Percentiles rank a stretch among this genome's conserved stretches.
phyloP scores from a whole-genome alignment of 176 grass and related monocot genomes.

The Lolium rigidum region DNA sequence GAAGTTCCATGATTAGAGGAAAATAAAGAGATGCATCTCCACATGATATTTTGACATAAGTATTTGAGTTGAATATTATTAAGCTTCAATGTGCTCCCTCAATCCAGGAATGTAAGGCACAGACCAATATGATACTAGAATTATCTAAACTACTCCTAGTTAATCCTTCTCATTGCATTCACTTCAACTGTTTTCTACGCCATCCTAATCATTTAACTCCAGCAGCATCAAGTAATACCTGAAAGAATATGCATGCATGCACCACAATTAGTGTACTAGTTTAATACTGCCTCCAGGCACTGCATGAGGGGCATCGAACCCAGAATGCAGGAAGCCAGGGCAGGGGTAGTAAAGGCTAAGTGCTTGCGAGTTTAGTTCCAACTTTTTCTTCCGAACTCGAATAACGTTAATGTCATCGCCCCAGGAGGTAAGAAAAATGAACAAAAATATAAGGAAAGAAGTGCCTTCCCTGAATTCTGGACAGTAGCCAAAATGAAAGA shows the following conservation, averaged over 20 bases:
- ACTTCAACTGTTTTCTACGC: conserved; percentile 10
- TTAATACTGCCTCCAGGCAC: neutral
- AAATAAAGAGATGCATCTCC: neutral
- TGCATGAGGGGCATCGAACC: neutral
- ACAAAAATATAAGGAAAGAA: neutral
- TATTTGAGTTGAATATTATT: conserved; percentile 9
- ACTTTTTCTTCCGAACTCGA: neutral
- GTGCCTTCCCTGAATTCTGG: neutral
- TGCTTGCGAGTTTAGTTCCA: neutral
- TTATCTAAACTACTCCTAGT: neutral
- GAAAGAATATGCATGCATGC: conserved; percentile 30
- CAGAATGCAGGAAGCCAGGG: neutral
- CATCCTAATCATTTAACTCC: neutral
- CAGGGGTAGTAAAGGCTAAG: neutral
- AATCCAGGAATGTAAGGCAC: neutral
- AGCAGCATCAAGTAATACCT: conserved; percentile 15
- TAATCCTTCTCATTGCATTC: neutral
- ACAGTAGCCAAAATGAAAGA: neutral
- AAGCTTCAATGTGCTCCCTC: neutral
- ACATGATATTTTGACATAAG: neutral
- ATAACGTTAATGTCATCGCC: neutral
- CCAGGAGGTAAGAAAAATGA: neutral
- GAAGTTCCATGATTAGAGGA: neutral
- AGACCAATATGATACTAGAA: neutral
- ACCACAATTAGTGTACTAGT: neutral